phyloP scores from a whole-genome alignment of 192 early-diverging fungal genomes.

The Pilaira anomala region DNA sequence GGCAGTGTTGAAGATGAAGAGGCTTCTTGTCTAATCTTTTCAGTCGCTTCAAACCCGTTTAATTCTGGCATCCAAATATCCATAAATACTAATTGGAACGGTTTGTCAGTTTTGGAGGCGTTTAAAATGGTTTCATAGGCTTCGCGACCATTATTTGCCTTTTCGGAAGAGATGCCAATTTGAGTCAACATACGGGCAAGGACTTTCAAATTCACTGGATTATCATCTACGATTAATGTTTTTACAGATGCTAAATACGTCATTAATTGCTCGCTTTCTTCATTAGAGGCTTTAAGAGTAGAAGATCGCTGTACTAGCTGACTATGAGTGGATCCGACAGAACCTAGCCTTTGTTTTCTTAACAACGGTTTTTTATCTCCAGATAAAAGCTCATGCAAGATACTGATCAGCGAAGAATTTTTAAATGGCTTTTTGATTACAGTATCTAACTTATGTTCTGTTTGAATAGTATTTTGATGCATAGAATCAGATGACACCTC shows the following conservation, averaged over 20 bases:
- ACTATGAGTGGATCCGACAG: neutral
- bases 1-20: neutral
- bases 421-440: slow-evolving; percentile 23
- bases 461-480: too few relatives aligned
- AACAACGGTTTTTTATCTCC: neutral
- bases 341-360: neutral
- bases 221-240: slow-evolving; percentile 65
- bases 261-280: too few relatives aligned
- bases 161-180: slow-evolving; percentile 23
- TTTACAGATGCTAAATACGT: neutral
- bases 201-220: slow-evolving; percentile 70
- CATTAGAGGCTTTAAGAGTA: neutral
- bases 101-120: slow-evolving; percentile 2
- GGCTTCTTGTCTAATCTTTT: slow-evolving; percentile 24
- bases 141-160: slow-evolving; percentile 30
- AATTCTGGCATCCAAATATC: slow-evolving; percentile 51
- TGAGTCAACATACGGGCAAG: slow-evolving; percentile 46
- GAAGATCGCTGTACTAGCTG: neutral
- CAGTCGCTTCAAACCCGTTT: slow-evolving; percentile 46
- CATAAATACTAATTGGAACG: slow-evolving; percentile 40
- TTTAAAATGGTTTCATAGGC: slow-evolving; percentile 23
- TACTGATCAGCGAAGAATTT: slow-evolving; percentile 16
- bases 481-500: too few relatives aligned
- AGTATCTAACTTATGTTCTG: neutral
- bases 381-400: slow-evolving; percentile 1